Percentiles rank a stretch among this genome's conserved stretches.
Evolutionary conservation across 768 basidiomycete genomes (phyloP).

Genomic region (Leucosporidium scottii): DNA sequence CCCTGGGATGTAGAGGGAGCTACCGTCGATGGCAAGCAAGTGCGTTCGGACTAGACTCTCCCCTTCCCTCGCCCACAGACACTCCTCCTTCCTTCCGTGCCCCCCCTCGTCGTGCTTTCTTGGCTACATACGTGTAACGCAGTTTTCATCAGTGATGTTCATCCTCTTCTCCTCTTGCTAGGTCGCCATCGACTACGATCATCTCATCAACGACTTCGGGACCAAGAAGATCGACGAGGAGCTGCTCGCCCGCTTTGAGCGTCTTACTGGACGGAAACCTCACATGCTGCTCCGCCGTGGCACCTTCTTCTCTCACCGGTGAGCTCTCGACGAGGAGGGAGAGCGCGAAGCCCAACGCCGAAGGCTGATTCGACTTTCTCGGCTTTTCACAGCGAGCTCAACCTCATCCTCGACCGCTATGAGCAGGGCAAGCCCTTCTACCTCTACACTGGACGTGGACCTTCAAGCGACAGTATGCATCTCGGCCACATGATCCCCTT

Average conservation of each 20-base stretch:
- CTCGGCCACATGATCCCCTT: slow-evolving; percentile 97
- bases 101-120: background rate
- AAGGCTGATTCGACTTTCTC: background rate
- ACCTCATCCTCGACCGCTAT: slow-evolving; percentile 86
- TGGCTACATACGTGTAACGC: background rate
- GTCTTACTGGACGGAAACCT: slow-evolving; percentile 75
- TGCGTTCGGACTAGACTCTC: slow-evolving; percentile 29
- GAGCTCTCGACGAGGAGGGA: slow-evolving; percentile 34
- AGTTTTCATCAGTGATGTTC: background rate
- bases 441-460: slow-evolving; percentile 94
- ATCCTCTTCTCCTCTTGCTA: slow-evolving; percentile 1
- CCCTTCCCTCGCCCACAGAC: background rate
- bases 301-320: slow-evolving; percentile 98
- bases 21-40: slow-evolving; percentile 79
- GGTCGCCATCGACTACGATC: slow-evolving; percentile 89
- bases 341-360: background rate
- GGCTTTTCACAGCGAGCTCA: slow-evolving; percentile 62
- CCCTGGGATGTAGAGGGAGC: slow-evolving; percentile 97
- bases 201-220: slow-evolving; percentile 87
- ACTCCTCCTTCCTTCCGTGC: background rate
- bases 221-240: slow-evolving; percentile 70
- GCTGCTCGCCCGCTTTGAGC: slow-evolving; percentile 80
- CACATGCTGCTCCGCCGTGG: slow-evolving; percentile 82
- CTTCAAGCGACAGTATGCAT: slow-evolving; percentile 94
- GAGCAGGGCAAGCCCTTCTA: slow-evolving; percentile 97